Percentiles rank a stretch among this genome's conserved stretches.
phyloP scores from a whole-genome alignment of 2,329 filamentous ascomycete species.

The Aschersonia sp. region DNA sequence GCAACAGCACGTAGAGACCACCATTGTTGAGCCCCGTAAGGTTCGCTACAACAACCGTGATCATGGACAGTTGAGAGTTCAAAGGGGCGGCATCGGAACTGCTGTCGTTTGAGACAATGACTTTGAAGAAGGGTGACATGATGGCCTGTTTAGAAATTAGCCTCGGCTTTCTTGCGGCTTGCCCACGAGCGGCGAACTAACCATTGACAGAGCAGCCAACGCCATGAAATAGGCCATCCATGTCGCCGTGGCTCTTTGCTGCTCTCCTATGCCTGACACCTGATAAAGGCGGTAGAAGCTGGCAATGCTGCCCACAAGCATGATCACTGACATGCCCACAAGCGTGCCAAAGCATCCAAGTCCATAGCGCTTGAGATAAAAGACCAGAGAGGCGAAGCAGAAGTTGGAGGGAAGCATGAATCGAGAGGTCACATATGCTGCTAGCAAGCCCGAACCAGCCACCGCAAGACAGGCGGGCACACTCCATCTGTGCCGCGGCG shows the following conservation, averaged over 20 bases:
- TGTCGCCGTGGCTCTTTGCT: conserved; percentile 49
- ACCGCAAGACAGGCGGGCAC: conserved; percentile 39
- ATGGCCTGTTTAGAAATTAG: conserved; percentile 26
- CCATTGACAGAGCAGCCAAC: conserved; percentile 41
- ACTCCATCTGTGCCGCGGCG: conserved; percentile 43
- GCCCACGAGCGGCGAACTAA: conserved; percentile 17
- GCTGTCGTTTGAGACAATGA: conserved; percentile 33
- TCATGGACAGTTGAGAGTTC: conserved; percentile 37
- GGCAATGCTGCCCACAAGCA: conserved; percentile 34
- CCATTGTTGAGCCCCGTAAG: conserved; percentile 51
- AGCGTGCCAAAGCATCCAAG: conserved; percentile 40
- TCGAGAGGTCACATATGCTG: conserved; percentile 44
- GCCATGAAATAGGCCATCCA: conserved; percentile 55
- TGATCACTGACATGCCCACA: conserved; percentile 29
- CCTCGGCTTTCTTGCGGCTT: not conserved
- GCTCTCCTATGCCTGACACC: conserved; percentile 37
- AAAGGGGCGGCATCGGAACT: conserved; percentile 18
- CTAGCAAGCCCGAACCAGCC: conserved; percentile 34
- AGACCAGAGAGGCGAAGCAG: conserved; percentile 55
- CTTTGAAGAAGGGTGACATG: conserved; percentile 46
- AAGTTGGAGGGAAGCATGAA: conserved; percentile 39
- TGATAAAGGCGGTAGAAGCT: conserved; percentile 44
- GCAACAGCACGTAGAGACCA: conserved; percentile 51
- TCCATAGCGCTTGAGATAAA: conserved; percentile 50
- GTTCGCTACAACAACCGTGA: conserved; percentile 51